Percentiles rank a stretch among this genome's conserved stretches.
Conservation (phyloP, 192 early-diverging fungal species). For the Entomortierella chlamydospora region DNA sequence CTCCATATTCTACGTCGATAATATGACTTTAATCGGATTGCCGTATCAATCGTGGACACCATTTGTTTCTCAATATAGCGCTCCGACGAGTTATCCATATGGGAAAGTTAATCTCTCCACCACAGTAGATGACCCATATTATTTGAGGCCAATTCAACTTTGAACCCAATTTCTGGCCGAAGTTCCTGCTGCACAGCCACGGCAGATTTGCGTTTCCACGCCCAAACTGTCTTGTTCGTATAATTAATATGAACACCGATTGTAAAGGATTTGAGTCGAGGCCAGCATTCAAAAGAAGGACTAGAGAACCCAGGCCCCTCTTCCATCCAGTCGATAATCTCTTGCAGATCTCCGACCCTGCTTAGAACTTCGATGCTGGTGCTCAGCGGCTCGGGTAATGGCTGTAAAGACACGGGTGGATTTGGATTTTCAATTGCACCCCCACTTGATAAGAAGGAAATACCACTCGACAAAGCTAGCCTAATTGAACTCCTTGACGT, state of each 20-base stretch:
- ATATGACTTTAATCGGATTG: too few species aligned
- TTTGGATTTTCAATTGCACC: neutral
- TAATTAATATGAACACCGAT: neutral
- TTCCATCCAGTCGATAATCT: neutral
- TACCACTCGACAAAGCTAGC: too few species aligned
- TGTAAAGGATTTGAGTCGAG: neutral
- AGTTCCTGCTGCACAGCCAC: neutral
- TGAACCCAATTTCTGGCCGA: neutral
- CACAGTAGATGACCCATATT: too few species aligned
- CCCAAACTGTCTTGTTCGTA: neutral
- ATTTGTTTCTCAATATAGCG: too few species aligned
- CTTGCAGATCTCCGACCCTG: neutral
- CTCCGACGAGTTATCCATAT: too few species aligned
- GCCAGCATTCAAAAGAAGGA: neutral
- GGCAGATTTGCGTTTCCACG: neutral
- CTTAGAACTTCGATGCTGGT: neutral
- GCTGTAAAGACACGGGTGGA: neutral
- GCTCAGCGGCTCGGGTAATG: neutral
- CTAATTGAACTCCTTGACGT: too few species aligned
- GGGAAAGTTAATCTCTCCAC: too few species aligned
- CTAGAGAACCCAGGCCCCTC: neutral
- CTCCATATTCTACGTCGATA: too few species aligned
- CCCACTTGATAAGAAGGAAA: too few species aligned
- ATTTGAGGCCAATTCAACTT: neutral
- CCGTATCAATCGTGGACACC: too few species aligned